These are phyloP conservation scores for Daphne laureola DNA, from an alignment of 441 rosid genomes.

Conservation along the genomic window DNA sequence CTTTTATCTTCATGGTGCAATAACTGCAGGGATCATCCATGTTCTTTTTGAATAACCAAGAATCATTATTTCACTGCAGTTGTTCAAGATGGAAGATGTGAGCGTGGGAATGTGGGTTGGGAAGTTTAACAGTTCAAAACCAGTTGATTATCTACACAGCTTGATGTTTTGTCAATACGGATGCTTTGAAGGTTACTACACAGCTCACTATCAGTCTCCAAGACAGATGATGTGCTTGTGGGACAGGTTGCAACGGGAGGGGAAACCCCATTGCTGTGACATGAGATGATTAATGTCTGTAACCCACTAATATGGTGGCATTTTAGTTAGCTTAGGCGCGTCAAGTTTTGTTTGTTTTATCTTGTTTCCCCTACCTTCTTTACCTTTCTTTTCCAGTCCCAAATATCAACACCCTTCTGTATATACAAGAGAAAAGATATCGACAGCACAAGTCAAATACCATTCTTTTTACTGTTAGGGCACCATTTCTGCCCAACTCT, in stretches of 20 bases:
- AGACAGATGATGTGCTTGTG: constrained; percentile 92
- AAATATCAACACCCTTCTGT: no score
- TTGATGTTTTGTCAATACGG: constrained; percentile 86
- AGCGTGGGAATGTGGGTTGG: constrained; percentile 99
- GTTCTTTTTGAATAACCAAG: not conserved
- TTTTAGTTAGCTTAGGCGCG: not conserved
- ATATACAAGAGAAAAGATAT: no score
- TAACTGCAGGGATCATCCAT: not conserved
- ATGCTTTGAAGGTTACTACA: constrained; percentile 75
- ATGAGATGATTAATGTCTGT: constrained; percentile 52
- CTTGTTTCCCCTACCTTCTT: constrained; percentile 1
- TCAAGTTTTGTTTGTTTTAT: not conserved
- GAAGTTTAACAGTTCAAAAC: constrained; percentile 65
- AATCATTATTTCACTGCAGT: constrained; percentile 26
- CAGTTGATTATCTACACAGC: constrained; percentile 77
- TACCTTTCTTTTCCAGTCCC: not conserved
- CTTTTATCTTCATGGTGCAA: constrained; percentile 1
- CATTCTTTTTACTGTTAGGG: no score
- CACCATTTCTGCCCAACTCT: no score
- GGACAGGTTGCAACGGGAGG: constrained; percentile 53
- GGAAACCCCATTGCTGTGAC: constrained; percentile 66
- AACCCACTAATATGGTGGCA: not conserved
- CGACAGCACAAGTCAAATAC: no score
- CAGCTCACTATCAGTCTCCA: constrained; percentile 96
- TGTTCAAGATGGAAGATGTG: constrained; percentile 98